phyloP scores from a whole-genome alignment of 768 basidiomycete species.

The Tylopilus sp. region DNA sequence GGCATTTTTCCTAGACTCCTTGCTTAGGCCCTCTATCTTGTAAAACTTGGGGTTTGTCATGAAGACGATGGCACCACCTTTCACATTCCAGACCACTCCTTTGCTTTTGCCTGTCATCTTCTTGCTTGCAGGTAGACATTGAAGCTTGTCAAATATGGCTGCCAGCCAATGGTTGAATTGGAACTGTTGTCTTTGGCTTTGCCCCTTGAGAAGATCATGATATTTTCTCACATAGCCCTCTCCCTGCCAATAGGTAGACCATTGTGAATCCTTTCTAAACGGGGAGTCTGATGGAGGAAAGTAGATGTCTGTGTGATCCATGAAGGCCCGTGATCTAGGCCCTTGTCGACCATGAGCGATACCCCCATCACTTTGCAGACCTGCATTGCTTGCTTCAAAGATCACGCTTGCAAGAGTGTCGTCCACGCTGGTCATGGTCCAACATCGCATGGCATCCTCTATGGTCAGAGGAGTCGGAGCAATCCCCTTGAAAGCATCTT shows the following conservation, averaged over 20 bases:
- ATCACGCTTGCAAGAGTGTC: background rate
- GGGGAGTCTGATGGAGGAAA: background rate
- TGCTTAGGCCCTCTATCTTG: background rate
- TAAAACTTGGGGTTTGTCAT: slow-evolving; percentile 4
- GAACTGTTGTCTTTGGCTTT: background rate
- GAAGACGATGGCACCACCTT: background rate
- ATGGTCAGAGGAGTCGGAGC: background rate
- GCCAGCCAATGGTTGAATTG: background rate
- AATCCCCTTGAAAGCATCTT: background rate
- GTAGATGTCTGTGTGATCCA: background rate
- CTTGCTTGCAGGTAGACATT: slow-evolving; percentile 8
- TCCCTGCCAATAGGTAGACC: background rate
- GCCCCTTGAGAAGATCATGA: background rate
- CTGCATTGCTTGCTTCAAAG: background rate
- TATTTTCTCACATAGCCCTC: background rate
- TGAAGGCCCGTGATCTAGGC: background rate
- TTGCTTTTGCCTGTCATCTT: slow-evolving; percentile 3
- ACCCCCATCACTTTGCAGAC: background rate
- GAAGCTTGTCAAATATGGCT: background rate
- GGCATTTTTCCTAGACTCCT: background rate
- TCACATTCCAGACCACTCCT: slow-evolving; percentile 3
- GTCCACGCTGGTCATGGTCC: background rate
- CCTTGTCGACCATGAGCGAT: background rate
- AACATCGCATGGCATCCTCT: background rate
- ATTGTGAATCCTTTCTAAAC: background rate